These are phyloP conservation scores for Fusarium brevicatenulatum DNA, from an alignment of 2,329 filamentous ascomycete species.

Conservation along the genomic window DNA sequence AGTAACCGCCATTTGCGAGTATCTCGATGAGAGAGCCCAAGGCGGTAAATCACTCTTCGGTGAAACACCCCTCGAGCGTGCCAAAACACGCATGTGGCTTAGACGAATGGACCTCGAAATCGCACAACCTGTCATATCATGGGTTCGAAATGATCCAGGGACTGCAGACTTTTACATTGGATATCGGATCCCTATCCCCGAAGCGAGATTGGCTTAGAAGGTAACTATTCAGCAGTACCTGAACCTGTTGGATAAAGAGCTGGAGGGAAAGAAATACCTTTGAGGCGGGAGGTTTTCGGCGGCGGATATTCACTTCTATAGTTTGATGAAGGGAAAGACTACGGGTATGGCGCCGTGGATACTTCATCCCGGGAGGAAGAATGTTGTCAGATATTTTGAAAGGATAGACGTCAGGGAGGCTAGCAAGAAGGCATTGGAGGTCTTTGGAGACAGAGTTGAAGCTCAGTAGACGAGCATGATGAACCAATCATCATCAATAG, in stretches of 20 bases:
- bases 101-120: slow-evolving; percentile 9
- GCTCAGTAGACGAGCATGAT: background rate
- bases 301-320: slow-evolving; percentile 11
- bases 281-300: slow-evolving; percentile 6
- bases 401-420: background rate
- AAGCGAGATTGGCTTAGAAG: background rate
- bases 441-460: background rate
- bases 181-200: background rate
- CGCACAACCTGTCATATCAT: background rate
- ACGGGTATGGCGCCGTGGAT: background rate
- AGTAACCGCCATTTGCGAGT: slow-evolving; percentile 5
- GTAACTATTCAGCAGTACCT: slow-evolving; percentile 2
- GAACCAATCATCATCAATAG: too few species aligned
- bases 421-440: background rate
- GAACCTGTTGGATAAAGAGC: slow-evolving; percentile 8
- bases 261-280: slow-evolving; percentile 7
- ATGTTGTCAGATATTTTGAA: background rate
- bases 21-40: background rate
- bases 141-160: background rate
- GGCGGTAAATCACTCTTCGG: background rate
- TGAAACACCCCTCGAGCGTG: background rate
- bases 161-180: slow-evolving; percentile 10
- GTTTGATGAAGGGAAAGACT: background rate
- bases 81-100: slow-evolving; percentile 8
- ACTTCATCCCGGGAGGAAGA: slow-evolving; percentile 1